Evolutionary conservation across 768 basidiomycete genomes (phyloP).

Genomic region (Phlebiopsis gigantea): DNA sequence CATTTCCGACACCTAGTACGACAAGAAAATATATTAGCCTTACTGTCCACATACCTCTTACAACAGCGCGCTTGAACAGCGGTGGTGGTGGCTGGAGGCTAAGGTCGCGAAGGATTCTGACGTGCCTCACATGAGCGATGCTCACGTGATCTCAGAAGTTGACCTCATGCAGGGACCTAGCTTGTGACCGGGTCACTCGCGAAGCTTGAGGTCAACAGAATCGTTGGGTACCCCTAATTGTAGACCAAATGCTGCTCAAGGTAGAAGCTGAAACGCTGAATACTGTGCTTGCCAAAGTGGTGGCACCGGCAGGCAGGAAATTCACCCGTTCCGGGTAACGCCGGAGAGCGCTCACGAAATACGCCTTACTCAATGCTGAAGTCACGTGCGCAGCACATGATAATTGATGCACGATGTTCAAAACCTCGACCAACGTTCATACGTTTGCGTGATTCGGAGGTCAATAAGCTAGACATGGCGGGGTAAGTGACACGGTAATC

Average conservation of each 20-base stretch:
- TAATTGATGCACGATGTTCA: no score
- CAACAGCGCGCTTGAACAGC: background rate
- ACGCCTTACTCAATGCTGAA: no score
- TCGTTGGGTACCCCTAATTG: no score
- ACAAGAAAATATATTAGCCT: background rate
- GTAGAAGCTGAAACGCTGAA: background rate
- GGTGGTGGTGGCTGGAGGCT: background rate
- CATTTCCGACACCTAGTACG: background rate
- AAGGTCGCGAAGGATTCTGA: background rate
- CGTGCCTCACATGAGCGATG: background rate
- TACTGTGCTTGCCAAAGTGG: background rate
- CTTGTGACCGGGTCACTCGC: background rate
- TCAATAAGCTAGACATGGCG: no score
- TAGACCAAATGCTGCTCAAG: background rate
- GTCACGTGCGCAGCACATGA: no score
- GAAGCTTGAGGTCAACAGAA: background rate
- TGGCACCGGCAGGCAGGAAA: no score
- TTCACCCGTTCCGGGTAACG: background rate
- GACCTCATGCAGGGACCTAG: background rate
- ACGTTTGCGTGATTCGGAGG: no score
- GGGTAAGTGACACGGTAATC: no score
- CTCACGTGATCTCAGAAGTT: background rate
- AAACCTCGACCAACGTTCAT: no score
- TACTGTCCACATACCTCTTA: background rate
- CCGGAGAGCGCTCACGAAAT: no score